A percentile compares a stretch with the other conserved stretches of the same genome.
Evolutionary conservation across 306 rosid genomes (phyloP).

Genomic region (Prunus persica): DNA sequence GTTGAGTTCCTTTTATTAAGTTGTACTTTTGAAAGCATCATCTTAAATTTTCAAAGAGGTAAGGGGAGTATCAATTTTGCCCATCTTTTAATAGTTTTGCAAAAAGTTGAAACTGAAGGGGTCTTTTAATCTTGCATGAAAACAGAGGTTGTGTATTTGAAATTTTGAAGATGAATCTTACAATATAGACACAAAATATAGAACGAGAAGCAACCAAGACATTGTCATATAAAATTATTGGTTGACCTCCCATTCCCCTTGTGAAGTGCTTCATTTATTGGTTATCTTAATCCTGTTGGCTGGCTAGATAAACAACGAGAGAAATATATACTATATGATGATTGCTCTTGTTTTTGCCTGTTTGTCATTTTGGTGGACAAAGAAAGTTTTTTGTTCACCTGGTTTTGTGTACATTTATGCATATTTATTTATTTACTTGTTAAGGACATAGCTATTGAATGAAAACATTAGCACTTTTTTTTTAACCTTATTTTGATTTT

Average conservation of each 20-base stretch:
- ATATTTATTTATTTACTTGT: neutral
- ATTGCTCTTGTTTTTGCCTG: no score
- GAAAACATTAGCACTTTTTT: neutral
- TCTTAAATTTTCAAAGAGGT: neutral
- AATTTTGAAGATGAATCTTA: neutral
- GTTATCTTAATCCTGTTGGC: neutral
- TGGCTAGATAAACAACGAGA: neutral
- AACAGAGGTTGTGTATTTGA: neutral
- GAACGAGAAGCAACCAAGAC: neutral
- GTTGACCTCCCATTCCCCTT: neutral
- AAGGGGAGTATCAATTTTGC: neutral
- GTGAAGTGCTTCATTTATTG: neutral
- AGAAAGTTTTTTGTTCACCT: neutral
- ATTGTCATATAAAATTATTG: neutral
- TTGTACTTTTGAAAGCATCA: neutral
- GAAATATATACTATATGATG: neutral
- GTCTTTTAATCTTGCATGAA: neutral
- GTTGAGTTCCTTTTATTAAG: neutral
- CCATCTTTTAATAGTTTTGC: neutral
- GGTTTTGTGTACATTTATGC: neutral
- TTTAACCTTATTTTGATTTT: neutral
- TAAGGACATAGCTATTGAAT: no score
- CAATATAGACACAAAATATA: neutral
- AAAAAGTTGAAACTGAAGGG: neutral
- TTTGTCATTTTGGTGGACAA: neutral